phyloP scores from a whole-genome alignment of 2,329 filamentous ascomycete genomes.

The Paraconiothyrium brasiliense region DNA sequence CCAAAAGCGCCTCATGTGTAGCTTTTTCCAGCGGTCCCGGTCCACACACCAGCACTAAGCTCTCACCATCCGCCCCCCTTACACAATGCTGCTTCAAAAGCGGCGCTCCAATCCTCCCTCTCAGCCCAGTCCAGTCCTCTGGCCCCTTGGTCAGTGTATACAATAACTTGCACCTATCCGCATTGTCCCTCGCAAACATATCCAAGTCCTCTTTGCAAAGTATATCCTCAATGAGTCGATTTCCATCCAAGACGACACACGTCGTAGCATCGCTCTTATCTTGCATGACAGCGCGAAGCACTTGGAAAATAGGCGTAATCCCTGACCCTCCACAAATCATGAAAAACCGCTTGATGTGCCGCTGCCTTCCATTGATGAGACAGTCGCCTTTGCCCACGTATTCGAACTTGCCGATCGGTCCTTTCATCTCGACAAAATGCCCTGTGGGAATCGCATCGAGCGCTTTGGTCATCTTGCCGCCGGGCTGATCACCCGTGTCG shows the following conservation, averaged over 20 bases:
- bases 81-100: slow-evolving; percentile 68
- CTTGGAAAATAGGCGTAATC: slow-evolving; percentile 90
- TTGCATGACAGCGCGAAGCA: slow-evolving; percentile 76
- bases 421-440: slow-evolving; percentile 83
- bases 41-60: slow-evolving; percentile 80
- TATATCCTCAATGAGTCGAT: slow-evolving; percentile 82
- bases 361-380: slow-evolving; percentile 64
- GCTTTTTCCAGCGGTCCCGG: slow-evolving; percentile 78
- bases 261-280: slow-evolving; percentile 70
- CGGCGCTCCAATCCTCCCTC: slow-evolving; percentile 71
- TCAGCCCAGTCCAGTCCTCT: slow-evolving; percentile 72
- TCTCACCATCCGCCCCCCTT: slow-evolving; percentile 57
- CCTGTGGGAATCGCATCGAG: slow-evolving; percentile 78
- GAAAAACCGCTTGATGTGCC: slow-evolving; percentile 72
- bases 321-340: slow-evolving; percentile 93
- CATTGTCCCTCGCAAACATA: slow-evolving; percentile 62
- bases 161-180: slow-evolving; percentile 68
- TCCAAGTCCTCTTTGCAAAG: slow-evolving; percentile 80
- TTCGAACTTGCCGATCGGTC: slow-evolving; percentile 85
- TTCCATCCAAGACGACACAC: slow-evolving; percentile 81
- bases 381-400: slow-evolving; percentile 76
- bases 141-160: slow-evolving; percentile 74
- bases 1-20: slow-evolving; percentile 64
- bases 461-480: slow-evolving; percentile 84
- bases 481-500: slow-evolving; percentile 64